phyloP scores from a whole-genome alignment of 352 stramenopile genomes.

The Stephanocyclus meneghinianus region DNA sequence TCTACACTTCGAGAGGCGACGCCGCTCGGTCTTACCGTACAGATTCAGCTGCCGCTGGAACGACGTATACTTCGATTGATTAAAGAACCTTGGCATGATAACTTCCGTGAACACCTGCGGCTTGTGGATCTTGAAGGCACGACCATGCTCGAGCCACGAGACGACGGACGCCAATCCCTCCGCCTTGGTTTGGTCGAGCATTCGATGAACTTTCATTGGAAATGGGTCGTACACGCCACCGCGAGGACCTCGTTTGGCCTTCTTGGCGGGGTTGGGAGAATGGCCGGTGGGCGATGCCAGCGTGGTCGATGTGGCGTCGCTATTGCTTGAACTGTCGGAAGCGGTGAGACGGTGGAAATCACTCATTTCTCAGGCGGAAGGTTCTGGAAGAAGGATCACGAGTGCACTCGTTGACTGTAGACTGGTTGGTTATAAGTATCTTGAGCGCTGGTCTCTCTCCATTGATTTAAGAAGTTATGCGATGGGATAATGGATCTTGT shows the following conservation, averaged over 20 bases:
- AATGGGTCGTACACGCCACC: constrained; percentile 64
- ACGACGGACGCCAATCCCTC: constrained; percentile 54
- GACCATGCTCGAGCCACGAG: constrained; percentile 65
- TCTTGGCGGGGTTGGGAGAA: constrained; percentile 2
- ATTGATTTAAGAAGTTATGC: too few relatives aligned
- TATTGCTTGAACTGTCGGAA: background rate
- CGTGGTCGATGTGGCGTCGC: background rate
- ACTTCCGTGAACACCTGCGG: constrained; percentile 53
- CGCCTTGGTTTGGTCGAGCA: constrained; percentile 59
- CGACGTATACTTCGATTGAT: constrained; percentile 87
- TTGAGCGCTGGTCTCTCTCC: too few relatives aligned
- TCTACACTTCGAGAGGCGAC: background rate
- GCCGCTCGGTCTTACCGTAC: constrained; percentile 45
- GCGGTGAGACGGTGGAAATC: background rate
- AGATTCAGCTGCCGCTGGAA: constrained; percentile 89
- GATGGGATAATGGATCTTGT: too few relatives aligned
- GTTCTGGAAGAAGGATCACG: too few relatives aligned
- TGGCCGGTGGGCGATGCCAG: background rate
- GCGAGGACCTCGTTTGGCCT: constrained; percentile 35
- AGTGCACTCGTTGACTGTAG: too few relatives aligned
- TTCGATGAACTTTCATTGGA: constrained; percentile 64
- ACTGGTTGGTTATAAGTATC: background rate
- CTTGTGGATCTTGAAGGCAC: constrained; percentile 66
- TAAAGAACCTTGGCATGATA: constrained; percentile 85
- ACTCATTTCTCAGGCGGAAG: background rate